A percentile compares a stretch with the other conserved stretches of the same genome.
phyloP scores from a whole-genome alignment of 2,329 filamentous ascomycete species.

The Cladosporium phlei region DNA sequence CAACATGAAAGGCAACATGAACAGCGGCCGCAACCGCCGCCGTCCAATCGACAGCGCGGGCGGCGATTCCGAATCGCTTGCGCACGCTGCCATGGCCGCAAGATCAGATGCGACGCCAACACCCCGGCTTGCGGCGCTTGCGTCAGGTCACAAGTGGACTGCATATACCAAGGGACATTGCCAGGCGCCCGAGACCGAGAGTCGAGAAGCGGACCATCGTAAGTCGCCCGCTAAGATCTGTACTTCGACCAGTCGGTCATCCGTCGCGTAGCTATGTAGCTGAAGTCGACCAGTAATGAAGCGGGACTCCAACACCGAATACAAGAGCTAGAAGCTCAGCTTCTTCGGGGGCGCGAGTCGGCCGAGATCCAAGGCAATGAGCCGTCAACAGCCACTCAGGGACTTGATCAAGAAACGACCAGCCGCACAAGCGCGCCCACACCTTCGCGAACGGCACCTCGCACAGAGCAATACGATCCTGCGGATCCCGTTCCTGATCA shows the following conservation, averaged over 20 bases:
- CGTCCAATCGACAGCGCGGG: neutral
- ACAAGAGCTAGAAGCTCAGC: neutral
- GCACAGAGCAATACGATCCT: no score
- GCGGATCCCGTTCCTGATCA: no score
- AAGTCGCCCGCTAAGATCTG: no score
- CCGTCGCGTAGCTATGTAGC: no score
- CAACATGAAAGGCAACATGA: no score
- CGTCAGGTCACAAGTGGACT: neutral
- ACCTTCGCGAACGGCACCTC: no score
- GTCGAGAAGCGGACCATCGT: neutral
- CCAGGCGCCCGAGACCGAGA: neutral
- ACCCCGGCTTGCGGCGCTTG: neutral
- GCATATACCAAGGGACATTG: conserved; percentile 1
- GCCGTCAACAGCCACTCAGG: no score
- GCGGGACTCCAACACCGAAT: neutral
- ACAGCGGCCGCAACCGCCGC: no score
- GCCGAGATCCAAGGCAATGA: no score
- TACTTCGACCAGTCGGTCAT: no score
- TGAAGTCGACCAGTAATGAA: neutral
- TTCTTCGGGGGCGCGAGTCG: neutral
- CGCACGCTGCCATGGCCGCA: neutral
- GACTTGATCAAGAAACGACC: no score
- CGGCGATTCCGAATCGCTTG: conserved; percentile 1
- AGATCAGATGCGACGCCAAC: neutral
- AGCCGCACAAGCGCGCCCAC: no score